Evolutionary conservation across 345 rosid genomes (phyloP).

Genomic region (Mangifera indica): DNA sequence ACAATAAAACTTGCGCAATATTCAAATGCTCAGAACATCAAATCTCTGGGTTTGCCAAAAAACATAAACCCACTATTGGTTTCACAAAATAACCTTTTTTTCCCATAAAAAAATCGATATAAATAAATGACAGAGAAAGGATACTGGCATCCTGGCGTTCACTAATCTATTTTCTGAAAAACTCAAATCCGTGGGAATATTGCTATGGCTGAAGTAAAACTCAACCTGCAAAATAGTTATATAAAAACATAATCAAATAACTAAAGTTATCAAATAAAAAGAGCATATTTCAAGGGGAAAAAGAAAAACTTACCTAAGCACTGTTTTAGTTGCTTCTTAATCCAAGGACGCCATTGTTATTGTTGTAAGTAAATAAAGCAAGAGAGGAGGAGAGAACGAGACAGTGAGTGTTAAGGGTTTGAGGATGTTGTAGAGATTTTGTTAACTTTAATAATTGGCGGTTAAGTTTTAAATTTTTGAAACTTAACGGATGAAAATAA

Average conservation of each 20-base stretch:
- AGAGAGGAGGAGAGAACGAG: not conserved
- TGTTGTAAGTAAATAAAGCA: not conserved
- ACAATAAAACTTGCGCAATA: conserved; percentile 8
- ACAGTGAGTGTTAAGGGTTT: conserved; percentile 10
- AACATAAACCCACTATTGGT: not conserved
- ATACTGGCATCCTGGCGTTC: conserved; percentile 83
- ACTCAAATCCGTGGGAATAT: conserved; percentile 79
- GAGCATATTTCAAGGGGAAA: not conserved
- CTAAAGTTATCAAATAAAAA: not conserved
- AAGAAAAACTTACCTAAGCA: conserved; percentile 69
- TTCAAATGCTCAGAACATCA: not conserved
- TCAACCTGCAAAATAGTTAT: conserved; percentile 61
- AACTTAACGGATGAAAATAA: no score
- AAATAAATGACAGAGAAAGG: conserved; percentile 21
- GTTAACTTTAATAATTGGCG: no score
- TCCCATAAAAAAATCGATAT: not conserved
- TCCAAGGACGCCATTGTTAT: conserved; percentile 58
- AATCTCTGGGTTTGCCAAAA: not conserved
- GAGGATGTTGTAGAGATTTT: not conserved
- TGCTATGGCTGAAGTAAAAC: conserved; percentile 94
- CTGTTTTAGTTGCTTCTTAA: conserved; percentile 60
- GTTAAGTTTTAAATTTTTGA: no score
- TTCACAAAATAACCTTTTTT: not conserved
- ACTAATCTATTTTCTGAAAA: conserved; percentile 56
- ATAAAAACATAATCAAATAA: not conserved